Evolutionary conservation across 1,284 basidiomycete species (phyloP), one percentile per base, ranked within the genome.

Genomic region (Ustilago sp.): DNA sequence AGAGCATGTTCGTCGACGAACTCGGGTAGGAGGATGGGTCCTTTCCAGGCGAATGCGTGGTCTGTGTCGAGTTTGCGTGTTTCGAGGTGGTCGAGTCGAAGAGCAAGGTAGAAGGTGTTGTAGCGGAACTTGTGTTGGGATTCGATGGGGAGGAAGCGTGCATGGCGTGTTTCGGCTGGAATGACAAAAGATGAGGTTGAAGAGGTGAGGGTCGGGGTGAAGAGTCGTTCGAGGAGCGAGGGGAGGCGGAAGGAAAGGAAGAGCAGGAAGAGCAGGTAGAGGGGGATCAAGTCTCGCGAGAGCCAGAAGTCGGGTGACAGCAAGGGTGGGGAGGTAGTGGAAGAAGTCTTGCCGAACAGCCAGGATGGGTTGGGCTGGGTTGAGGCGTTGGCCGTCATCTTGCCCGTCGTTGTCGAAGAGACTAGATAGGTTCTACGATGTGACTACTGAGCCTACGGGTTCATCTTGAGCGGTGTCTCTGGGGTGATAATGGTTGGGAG

Each of bases 111-210:
- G 32, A 92, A 86, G 0, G 91, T 90, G 0, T 90, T 89, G 82
- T 93, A 93, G 9, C 88, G 88, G 84, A 92, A 92, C 0, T 88
- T 86, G 82, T 92, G 90, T 3, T 86, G 75, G 0, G 91, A 88
- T 4, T 87, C 78, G 15, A 69, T 63, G 2, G 91, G 92, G 3
- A 92, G 87, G 51, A 90, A 86, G 31, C 91, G 88, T 1, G 89
- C 87, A 82, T 92, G 91, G 0, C 88, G 88, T 0, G 80, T 77
- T 9, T 45, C 55, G 36, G 72, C 60, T 0, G 80, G 79, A 0
- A 80, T 45, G 15, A 83, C 68, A 38, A 23, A 81, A 0, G 74
- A 63, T 23, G 64, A 53, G 41, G 65, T 57, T 8, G 58, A 23
- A 2, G 41, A 7, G 15, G 61, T 54, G 13, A 31, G 3, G 23